Base-by-base conservation (phyloP, 2,329 filamentous ascomycete genomes). In the Aspergillus vadensis region DNA sequence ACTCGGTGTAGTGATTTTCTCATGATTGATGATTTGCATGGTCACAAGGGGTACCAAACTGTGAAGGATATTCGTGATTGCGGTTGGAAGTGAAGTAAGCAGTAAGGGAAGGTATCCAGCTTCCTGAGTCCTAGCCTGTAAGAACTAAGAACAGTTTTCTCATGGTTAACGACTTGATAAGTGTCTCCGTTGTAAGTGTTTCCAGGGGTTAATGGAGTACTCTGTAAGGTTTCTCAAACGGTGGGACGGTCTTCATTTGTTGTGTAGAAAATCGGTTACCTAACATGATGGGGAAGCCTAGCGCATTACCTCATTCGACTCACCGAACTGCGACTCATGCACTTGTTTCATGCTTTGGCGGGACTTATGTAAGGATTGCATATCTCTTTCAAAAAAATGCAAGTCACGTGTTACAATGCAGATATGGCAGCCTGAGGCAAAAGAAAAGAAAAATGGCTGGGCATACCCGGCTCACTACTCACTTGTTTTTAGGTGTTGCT, bases 231-330 rank as follows among this genome's bases (percentile, higher is more conserved):
- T 25, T 49, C 44, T 17, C 44, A 25, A 15, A 21, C 41, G 27
- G 47, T 50, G 47, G 47, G 47, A 50, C 47, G 47, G 47, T n/a
- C 15, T 32, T n/a, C 25, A 30, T 50, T 50, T 27, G 47, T 49
- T 27, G 21, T 49, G 15, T 30, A 17, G 47, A 50, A 12, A 30
- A 50, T 25, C 44, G 15, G 23, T 49, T 49, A 49, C 44, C 44
- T 49, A 49, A 54, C 51, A 32, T 25, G n/a, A 54, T 17, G 49
- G 51, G 41, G 41, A 17, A 44, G 10, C 14, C 19, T 6, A 55
- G 44, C 21, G 30, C 15, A n/a, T 57, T 62, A 51, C 59, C 59
- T 53, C 27, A 52, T 62, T 62, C 53, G 53, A 59, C 54, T 63
- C 62, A 62, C 62, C 49, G 59, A 50, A 12, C 41, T 17, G 17